Evolutionary conservation across 768 basidiomycete genomes (phyloP), one percentile per base, ranked within the genome.

Genomic region (Mycena floridula): DNA sequence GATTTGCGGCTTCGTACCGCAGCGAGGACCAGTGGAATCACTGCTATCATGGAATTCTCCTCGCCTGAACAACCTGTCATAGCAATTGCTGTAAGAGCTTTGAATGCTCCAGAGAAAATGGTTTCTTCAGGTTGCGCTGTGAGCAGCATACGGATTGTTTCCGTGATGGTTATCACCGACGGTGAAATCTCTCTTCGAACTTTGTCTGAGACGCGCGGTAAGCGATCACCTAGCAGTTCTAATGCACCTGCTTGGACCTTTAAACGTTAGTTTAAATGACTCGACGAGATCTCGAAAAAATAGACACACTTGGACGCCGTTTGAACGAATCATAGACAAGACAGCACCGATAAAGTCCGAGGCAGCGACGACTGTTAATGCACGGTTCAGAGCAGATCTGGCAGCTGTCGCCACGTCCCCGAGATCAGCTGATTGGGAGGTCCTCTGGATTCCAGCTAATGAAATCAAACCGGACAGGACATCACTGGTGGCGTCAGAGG

Each of bases 241-340:
- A 96, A 72, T 8, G 85, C 86, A 44, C 81, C 85, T 7, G 64
- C 54, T 59, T 84, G 76, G 22, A 82, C 67, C 86, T 89, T 52
- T 25, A 30, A 20, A n/a, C 15, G 27, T 46, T n/a, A n/a, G n/a
- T n/a, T 9, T 40, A 38, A 28, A 46, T 55, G 8, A 37, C 18
- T 38, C 28, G 20, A 36, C 25, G 15, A 39, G 18, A 39, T 18
- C 30, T 15, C 16, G 12, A 35, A 23, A 9, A 22, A 43, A 8
- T 15, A 16, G 3, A 55, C 76, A 50, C 46, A 88, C 87, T 57
- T 64, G 64, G 22, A 58, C 44, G 32, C 85, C 74, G 2, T 70
- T 66, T 4, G 74, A 79, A 23, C 69, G 61, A 11, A 89, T 54
- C 63, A 89, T 80, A 2, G 69, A 63, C 16, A 75, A 45, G 5